Evolutionary conservation across 306 rosid species (phyloP), one percentile per base, ranked within the genome.

Genomic region (Senna siamea): DNA sequence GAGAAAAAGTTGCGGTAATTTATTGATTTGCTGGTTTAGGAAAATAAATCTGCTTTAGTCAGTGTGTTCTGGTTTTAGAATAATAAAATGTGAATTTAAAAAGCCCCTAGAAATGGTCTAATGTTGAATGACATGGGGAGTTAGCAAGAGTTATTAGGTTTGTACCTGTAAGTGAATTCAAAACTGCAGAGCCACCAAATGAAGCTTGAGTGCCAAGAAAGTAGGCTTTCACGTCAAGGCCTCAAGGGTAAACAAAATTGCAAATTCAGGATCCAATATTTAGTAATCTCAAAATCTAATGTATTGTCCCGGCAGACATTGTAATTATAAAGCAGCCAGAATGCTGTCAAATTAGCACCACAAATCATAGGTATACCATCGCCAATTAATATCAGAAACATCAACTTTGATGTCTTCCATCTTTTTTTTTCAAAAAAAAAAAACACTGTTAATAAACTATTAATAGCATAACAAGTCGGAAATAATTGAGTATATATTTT

Each of bases 191-290:
- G 70, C 63, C 60, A n/a, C 64, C n/a, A 3, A 65, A 34, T 7
- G 30, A 66, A 14, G 9, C 35, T 9, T 66, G 79, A 50, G 72
- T 61, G 6, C 32, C 46, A 38, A 26, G 41, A 47, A 59, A 74
- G 17, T 44, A 32, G 67, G 54, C 38, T 79, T 46, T 60, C 62
- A 68, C 43, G 9, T 51, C 59, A 68, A 50, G 26, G 48, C 62
- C 37, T 26, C 30, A 28, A 58, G 41, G 15, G 66, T 72, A 22
- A 65, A 41, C 13, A 34, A 11, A 4, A 8, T 2, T 60, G 23
- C 63, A 55, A 35, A 56, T 55, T 53, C 41, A 32, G 12, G 41
- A 11, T 64, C 57, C 46, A 70, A 48, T 38, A 34, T 28, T 9
- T 9, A 47, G 61, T 22, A 68, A 40, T 69, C 9, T 34, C 40